These are phyloP conservation scores for Evansstolkia leycettana DNA, from an alignment of 495 filamentous ascomycete species.

Conservation along the genomic window DNA sequence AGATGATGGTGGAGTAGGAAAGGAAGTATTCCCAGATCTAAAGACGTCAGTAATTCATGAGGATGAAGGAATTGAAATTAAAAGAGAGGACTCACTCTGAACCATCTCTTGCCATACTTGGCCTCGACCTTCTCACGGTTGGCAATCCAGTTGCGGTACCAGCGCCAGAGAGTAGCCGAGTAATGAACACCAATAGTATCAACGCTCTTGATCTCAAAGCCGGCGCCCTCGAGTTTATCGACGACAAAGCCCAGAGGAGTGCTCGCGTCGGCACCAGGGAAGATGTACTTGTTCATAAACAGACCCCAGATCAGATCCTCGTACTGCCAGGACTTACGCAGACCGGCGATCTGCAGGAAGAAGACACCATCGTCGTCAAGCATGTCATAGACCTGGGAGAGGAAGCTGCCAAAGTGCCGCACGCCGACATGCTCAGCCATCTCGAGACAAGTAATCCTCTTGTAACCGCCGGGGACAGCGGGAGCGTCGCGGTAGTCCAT, in stretches of 20 bases:
- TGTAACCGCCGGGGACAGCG: slow-evolving; percentile 45
- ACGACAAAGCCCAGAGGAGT: slow-evolving; percentile 55
- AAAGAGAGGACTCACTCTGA: slow-evolving; percentile 55
- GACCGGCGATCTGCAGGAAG: slow-evolving; percentile 60
- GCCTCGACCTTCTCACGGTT: slow-evolving; percentile 90
- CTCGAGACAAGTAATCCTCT: slow-evolving; percentile 64
- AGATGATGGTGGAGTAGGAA: slow-evolving; percentile 82
- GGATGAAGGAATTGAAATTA: too few species aligned
- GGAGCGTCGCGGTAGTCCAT: slow-evolving; percentile 60
- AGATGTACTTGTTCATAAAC: slow-evolving; percentile 71
- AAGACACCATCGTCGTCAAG: slow-evolving; percentile 59
- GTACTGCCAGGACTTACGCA: slow-evolving; percentile 60
- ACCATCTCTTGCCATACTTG: slow-evolving; percentile 95
- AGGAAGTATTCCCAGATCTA: slow-evolving; percentile 99
- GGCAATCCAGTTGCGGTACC: slow-evolving; percentile 98
- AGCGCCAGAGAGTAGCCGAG: slow-evolving; percentile 92
- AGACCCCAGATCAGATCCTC: slow-evolving; percentile 65
- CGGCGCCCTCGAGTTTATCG: slow-evolving; percentile 52
- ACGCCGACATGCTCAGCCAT: slow-evolving; percentile 70
- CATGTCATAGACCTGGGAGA: slow-evolving; percentile 55
- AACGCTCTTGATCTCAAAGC: slow-evolving; percentile 48
- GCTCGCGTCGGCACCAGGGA: slow-evolving; percentile 57
- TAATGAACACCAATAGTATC: slow-evolving; percentile 96
- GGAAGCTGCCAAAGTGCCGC: slow-evolving; percentile 48
- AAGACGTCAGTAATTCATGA: too few species aligned